Base-by-base conservation (phyloP, 805 yeast genomes). In the Yamadazyma paraphyllophila region DNA sequence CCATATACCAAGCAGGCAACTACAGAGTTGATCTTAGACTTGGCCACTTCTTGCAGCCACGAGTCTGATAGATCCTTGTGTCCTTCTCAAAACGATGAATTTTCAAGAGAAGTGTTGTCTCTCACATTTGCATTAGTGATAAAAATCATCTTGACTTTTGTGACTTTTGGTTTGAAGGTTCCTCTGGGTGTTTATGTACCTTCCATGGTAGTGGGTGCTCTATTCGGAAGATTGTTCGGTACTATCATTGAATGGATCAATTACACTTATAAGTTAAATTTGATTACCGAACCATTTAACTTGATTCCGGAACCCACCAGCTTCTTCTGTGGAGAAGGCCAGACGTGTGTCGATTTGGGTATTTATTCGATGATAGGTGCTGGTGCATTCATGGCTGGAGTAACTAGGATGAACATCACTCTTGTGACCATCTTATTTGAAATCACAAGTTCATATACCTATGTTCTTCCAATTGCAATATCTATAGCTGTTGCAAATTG, bases 181-280 rank as follows among this genome's bases (percentile, higher is more conserved):
- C 85, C 85, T 1, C 72, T 79, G 37, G 85, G 85, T 4, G 74
- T 81, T 11, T 81, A 80, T 49, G 81, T 81, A 1, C 86, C 86
- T 4, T 74, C 82, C 1, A 80, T 81, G 85, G 81, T 78, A 1
- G 67, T 76, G 16, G 86, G 86, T 0, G 83, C 85, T 2, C 59
- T 81, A 25, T 80, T 77, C 61, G 85, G 85, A 2, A 56, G 83
- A 9, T 53, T 74, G 1, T 65, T 77, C 46, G 79, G 80, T 1
- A 67, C 75, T 60, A 29, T 57, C 3, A 54, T 77, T 13, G 74
- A 77, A 44, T 70, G 68, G 58, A 34, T 67, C 4, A 69, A 66
- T 20, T 45, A 59, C 40, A 43, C 41, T 4, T 45, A 53, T 27
- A 43, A 35, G 27, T 16, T 44, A 12, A 26, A 46, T 16, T 16